phyloP scores from a whole-genome alignment of 2,329 filamentous ascomycete species.

The Ceratocystis ficicola region DNA sequence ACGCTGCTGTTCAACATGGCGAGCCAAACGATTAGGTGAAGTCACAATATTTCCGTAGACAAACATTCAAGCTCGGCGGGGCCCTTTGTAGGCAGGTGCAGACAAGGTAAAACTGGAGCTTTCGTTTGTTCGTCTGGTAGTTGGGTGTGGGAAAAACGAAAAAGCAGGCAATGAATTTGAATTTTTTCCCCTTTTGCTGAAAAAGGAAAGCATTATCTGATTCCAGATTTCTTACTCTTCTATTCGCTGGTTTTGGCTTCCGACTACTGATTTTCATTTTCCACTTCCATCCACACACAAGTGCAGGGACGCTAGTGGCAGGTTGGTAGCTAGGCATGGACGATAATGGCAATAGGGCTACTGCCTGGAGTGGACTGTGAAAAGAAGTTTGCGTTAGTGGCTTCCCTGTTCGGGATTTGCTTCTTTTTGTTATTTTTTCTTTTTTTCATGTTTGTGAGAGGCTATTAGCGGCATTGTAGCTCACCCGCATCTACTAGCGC shows the following conservation, averaged over 20 bases:
- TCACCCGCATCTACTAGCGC: too few species aligned
- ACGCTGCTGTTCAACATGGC: too few species aligned
- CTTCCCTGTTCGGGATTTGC: background rate
- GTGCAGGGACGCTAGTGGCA: background rate
- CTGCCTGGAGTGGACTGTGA: background rate
- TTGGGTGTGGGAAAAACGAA: too few species aligned
- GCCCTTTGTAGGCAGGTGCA: background rate
- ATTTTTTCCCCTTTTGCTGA: background rate
- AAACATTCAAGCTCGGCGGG: background rate
- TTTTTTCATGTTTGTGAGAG: background rate
- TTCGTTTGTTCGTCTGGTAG: background rate
- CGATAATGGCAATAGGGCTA: conserved; percentile 1
- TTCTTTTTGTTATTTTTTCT: background rate
- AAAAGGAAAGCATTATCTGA: background rate
- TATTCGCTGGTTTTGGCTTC: conserved; percentile 1
- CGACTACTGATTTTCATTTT: background rate
- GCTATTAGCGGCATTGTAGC: too few species aligned
- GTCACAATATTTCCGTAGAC: background rate
- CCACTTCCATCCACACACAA: background rate
- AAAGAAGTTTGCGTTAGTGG: background rate
- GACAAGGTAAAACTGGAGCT: background rate
- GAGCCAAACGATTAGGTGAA: background rate
- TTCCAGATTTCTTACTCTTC: background rate
- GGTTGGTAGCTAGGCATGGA: background rate
- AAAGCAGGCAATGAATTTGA: background rate